Conservation (phyloP, 176 grass and related monocot genomes). For the Metroxylon sagu region DNA sequence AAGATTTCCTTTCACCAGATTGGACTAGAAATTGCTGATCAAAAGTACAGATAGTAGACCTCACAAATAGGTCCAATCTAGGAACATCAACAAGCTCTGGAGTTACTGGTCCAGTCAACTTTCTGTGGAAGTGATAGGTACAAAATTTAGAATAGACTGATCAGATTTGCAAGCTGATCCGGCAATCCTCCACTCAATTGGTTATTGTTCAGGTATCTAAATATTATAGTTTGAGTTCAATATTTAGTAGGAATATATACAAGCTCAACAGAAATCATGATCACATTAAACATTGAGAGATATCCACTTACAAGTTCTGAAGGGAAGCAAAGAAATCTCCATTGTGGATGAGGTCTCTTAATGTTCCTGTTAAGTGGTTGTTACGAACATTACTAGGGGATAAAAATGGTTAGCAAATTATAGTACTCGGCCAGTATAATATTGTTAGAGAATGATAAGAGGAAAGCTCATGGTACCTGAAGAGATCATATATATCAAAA, state of each 20-base stretch:
- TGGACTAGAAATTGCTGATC: too few species aligned
- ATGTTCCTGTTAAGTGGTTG: slow-evolving; percentile 74
- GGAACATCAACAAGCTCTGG: slow-evolving; percentile 67
- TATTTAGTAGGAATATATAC: too few species aligned
- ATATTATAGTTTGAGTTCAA: not conserved
- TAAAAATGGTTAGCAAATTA: not conserved
- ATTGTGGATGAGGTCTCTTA: slow-evolving; percentile 65
- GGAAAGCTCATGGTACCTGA: slow-evolving; percentile 77
- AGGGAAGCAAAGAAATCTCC: slow-evolving; percentile 78
- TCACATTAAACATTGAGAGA: too few species aligned
- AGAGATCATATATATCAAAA: slow-evolving; percentile 21
- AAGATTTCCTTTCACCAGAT: too few species aligned
- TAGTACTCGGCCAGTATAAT: too few species aligned
- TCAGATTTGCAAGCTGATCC: slow-evolving; percentile 83
- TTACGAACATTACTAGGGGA: slow-evolving; percentile 67
- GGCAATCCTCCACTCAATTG: slow-evolving; percentile 77
- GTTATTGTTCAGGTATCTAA: slow-evolving; percentile 84
- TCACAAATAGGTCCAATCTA: slow-evolving; percentile 88
- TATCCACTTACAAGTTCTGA: slow-evolving; percentile 70
- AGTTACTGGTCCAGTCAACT: slow-evolving; percentile 68
- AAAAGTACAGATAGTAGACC: slow-evolving; percentile 12
- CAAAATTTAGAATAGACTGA: slow-evolving; percentile 89
- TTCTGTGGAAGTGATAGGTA: slow-evolving; percentile 79
- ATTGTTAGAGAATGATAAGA: not conserved
- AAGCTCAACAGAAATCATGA: too few species aligned